Evolutionary conservation across 2,329 filamentous ascomycete genomes (phyloP), one percentile per base, ranked within the genome.

Genomic region (Elsinoe fawcettii): DNA sequence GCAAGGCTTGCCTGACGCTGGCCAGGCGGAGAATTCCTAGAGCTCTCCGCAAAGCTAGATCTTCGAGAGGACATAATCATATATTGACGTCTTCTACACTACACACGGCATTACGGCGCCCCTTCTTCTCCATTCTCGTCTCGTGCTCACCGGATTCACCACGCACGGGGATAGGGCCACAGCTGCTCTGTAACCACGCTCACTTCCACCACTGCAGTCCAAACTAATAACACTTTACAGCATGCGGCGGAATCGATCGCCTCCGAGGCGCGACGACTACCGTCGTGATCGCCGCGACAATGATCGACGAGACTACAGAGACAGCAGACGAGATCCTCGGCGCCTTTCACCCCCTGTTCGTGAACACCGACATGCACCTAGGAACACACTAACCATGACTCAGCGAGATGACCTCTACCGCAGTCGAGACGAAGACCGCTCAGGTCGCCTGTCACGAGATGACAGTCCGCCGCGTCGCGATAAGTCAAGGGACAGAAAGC

Each of bases 381-480:
- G 67, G 68, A 77, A 80, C 65, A 83, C 71, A 27, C 62, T 60
- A 43, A 55, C 55, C 47, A 57, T 63, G 60, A 39, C 63, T 55
- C 78, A 85, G 81, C 77, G 77, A 66, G 75, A 82, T 62, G 80
- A 83, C 62, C 75, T 63, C 77, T 82, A 71, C 81, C 86, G 66
- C 83, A 77, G 81, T 63, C 76, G 83, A 69, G 84, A 86, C 61
- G 74, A 77, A 59, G 81, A 78, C 47, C 73, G 80, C 66, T 85
- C 88, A 60, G 54, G 60, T 8, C 60, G 60, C n/a, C 37, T 55
- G 11, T 43, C 36, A 12, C 36, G 53, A 22, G 30, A 34, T 20
- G 44, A 58, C 22, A 51, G 57, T 30, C 58, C 79, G 62, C 75
- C 76, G 58, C 77, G 82, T 63, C 77, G 84, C 67, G 85, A 88